Evolutionary conservation across 73 alveolate genomes (phyloP), one percentile per base, ranked within the genome.

Genomic region (Paramecium sonneborni): DNA sequence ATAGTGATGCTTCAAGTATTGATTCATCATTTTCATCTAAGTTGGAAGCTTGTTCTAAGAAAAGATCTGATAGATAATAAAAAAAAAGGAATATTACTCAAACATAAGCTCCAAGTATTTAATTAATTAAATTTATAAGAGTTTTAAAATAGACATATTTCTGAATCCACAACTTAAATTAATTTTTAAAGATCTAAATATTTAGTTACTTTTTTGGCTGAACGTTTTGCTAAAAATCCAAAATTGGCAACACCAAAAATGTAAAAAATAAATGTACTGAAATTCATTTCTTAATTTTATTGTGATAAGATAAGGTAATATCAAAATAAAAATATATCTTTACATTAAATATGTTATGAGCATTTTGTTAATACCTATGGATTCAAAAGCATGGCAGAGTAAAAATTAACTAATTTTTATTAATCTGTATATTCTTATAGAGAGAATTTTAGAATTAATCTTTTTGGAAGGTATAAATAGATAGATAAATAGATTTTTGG

Each of bases 331-430:
- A 43, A 79, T 10, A 24, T 46, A 1, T 76, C 90, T 4, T 44
- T 79, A 44, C 90, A 79, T 24, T 44, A 30, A 34, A 43, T 79
- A 37, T 79, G 90, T 34, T 79, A 79, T 79, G 90, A 79, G 28
- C 55, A 79, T 79, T 79, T 30, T 79, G 44, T 43, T 10, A 79
- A 79, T 79, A 79, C 90, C n/a, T 79, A 79, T 46, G 90, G 90
- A 43, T 79, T 79, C 44, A 79, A 79, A 24, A 79, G 72, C n/a
- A 39, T 79, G 72, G 90, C 90, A 20, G 90, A 79, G 5, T 11
- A 79, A 79, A 79, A 79, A 18, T 24, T 79, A 43, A 79, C 55
- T 2, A 79, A 79, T 34, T 79, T 79, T 37, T 79, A 79, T 26
- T 14, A 79, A 39, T 79, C 90, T 20, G 34, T 79, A 18, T 43